Evolutionary conservation across 306 rosid genomes (phyloP), one percentile per base, ranked within the genome.

Genomic region (Cicer pinnatifidum): DNA sequence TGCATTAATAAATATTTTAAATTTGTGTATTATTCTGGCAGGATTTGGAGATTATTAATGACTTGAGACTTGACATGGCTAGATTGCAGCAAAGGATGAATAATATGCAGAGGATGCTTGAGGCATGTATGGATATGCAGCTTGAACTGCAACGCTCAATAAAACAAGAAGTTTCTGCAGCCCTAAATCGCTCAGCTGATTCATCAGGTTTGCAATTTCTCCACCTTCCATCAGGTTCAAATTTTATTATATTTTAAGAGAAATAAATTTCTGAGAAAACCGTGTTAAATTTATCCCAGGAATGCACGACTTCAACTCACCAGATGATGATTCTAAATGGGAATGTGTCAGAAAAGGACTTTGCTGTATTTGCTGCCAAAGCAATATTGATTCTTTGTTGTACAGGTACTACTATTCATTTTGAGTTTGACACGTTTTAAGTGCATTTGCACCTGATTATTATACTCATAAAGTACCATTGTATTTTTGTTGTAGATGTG

Each of bases 81-180:
- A 83, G 90, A 77, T 87, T 95, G 20, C 97, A 91, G 68, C 92
- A 91, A 71, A 88, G 93, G 86, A 88, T 95, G 99, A 85, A 90
- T 80, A 88, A 84, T 70, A 86, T 95, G 85, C 97, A 91, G 79
- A 87, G 86, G 72, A 95, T 88, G 97, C 77, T 95, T 60, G 99
- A 91, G 82, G 85, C 99, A 52, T 95, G 99, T 84, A 91, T 95
- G 99, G 99, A 95, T 81, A 91, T 95, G 97, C 99, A 95, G 85
- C 91, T 90, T 39, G 97, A 95, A 88, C 71, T 95, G 90, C 99
- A 95, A 77, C 93, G 96, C 48, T 90, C 97, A 9, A 87, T 95
- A 43, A 85, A 84, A 67, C 97, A 95, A 82, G 99, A 95, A 87
- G 99, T 95, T 67, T 91, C 99, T 75, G 92, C 94, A 57, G 99